These are phyloP conservation scores for Myotisia sp. DNA, from an alignment of 2,329 filamentous ascomycete species.

Conservation along the genomic window DNA sequence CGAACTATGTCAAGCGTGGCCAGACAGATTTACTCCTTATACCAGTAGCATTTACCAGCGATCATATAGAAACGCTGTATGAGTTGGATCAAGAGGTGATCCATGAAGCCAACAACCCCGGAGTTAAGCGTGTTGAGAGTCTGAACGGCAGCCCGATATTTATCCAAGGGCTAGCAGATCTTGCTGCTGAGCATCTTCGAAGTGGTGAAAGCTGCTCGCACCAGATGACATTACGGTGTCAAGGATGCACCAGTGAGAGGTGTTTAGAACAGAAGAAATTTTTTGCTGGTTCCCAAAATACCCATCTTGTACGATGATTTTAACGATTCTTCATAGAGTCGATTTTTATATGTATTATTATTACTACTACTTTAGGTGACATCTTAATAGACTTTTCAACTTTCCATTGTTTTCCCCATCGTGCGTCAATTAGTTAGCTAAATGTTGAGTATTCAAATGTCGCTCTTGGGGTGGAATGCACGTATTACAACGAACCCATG, in stretches of 20 bases:
- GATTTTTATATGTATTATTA: background rate
- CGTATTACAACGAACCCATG: too few relatives aligned
- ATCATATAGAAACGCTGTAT: conserved; percentile 94
- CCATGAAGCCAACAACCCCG: conserved; percentile 58
- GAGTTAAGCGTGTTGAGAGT: conserved; percentile 81
- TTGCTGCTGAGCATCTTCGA: conserved; percentile 66
- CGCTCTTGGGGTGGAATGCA: too few relatives aligned
- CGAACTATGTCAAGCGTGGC: conserved; percentile 77
- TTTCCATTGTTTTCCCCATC: too few relatives aligned
- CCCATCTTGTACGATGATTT: conserved; percentile 22
- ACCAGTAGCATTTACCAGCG: conserved; percentile 95
- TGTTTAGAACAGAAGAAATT: conserved; percentile 62
- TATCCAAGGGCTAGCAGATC: conserved; percentile 74
- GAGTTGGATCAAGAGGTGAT: conserved; percentile 94
- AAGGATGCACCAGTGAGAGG: conserved; percentile 78
- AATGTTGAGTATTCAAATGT: too few relatives aligned
- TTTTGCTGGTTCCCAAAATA: conserved; percentile 36
- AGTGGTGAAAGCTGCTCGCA: conserved; percentile 56
- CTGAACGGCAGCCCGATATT: conserved; percentile 84
- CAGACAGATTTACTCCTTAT: conserved; percentile 84
- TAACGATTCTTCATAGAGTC: background rate
- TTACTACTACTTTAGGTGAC: background rate
- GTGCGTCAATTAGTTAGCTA: too few relatives aligned
- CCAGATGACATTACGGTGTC: conserved; percentile 85
- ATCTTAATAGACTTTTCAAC: conserved; percentile 1